A percentile compares a stretch with the other conserved stretches of the same genome.
phyloP scores from a whole-genome alignment of 352 stramenopile species.

The Halophytophthora batemanensis region DNA sequence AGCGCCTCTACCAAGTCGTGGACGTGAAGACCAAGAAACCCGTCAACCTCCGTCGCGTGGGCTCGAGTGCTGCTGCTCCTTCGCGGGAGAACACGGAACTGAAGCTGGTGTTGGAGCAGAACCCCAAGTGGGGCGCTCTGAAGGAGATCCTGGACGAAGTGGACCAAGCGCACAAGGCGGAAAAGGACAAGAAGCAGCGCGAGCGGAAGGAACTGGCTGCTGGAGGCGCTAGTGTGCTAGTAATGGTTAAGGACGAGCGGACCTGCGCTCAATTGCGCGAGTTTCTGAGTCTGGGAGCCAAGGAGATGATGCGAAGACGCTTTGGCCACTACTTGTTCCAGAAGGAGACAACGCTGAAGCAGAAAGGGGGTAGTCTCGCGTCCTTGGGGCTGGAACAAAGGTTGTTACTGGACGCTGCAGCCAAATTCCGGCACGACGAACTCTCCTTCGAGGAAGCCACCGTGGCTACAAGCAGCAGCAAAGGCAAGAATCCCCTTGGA shows the following conservation, averaged over 20 bases:
- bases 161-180: conserved; percentile 34
- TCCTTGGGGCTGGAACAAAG: conserved; percentile 59
- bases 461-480: conserved; percentile 1
- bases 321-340: conserved; percentile 84
- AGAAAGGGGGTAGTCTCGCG: conserved; percentile 40
- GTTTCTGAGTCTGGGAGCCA: conserved; percentile 73
- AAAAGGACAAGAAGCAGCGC: conserved; percentile 21
- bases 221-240: conserved; percentile 54
- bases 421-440: conserved; percentile 45
- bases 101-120: conserved; percentile 80
- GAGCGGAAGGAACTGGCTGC: conserved; percentile 16
- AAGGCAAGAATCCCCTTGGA: conserved; percentile 14
- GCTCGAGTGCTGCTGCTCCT: conserved; percentile 3
- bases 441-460: conserved; percentile 29
- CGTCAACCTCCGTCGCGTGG: conserved; percentile 30
- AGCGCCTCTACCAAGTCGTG: conserved; percentile 88
- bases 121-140: conserved; percentile 94
- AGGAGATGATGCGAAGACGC: conserved; percentile 78
- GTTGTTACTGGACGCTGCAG: conserved; percentile 52
- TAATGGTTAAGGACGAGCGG: conserved; percentile 89
- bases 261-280: conserved; percentile 83
- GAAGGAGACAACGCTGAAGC: conserved; percentile 50
- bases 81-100: conserved; percentile 37
- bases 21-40: conserved; percentile 46
- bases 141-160: conserved; percentile 93